These are phyloP conservation scores for Toxicodendron radicans DNA, from an alignment of 345 rosid genomes.

Conservation along the genomic window DNA sequence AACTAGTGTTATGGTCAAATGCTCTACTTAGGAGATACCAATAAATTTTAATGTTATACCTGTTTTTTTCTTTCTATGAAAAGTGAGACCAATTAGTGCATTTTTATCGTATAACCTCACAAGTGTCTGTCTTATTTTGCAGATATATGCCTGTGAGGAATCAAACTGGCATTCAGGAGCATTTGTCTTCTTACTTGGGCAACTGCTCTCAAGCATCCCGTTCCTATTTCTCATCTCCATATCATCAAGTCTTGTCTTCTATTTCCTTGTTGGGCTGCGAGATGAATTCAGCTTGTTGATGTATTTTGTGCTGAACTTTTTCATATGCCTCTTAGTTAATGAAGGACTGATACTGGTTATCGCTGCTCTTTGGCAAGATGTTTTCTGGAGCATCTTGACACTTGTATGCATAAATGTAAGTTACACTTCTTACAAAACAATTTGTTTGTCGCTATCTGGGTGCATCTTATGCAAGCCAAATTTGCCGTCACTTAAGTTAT, in stretches of 20 bases:
- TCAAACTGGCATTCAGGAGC: conserved; percentile 93
- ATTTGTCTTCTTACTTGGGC: conserved; percentile 82
- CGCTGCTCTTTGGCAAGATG: conserved; percentile 67
- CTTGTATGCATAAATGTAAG: conserved; percentile 71
- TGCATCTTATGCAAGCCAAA: conserved; percentile 2
- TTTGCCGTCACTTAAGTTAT: neutral
- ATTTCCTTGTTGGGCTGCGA: conserved; percentile 81
- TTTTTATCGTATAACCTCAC: conserved; percentile 5
- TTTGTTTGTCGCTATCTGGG: neutral
- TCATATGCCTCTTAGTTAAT: conserved; percentile 81
- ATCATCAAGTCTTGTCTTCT: conserved; percentile 94
- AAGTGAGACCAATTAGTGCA: neutral
- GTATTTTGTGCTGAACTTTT: conserved; percentile 98
- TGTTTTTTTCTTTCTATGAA: neutral
- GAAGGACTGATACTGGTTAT: conserved; percentile 83
- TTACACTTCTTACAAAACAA: conserved; percentile 12
- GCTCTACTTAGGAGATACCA: neutral
- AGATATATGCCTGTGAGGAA: conserved; percentile 84
- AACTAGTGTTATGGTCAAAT: too few relatives aligned
- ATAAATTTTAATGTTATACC: neutral
- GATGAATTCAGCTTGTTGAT: conserved; percentile 92
- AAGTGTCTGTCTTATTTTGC: conserved; percentile 18
- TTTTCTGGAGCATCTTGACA: conserved; percentile 75
- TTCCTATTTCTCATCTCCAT: conserved; percentile 95
- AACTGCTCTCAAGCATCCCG: conserved; percentile 91